Conservation (phyloP, 2,329 filamentous ascomycete genomes). For the Fragosphaeria purpurea region DNA sequence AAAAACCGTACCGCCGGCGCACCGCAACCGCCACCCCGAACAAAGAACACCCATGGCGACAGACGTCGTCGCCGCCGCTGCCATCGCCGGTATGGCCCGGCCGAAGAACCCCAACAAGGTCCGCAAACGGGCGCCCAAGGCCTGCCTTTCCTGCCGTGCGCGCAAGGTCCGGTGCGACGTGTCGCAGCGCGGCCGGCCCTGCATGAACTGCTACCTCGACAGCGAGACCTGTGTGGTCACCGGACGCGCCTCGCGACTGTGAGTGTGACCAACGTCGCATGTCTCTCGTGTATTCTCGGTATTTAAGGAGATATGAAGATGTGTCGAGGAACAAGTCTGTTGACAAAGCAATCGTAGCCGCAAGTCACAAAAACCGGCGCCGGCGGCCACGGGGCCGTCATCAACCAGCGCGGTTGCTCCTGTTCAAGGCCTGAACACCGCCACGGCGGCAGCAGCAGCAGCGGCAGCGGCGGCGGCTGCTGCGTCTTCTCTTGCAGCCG, state of each 20-base stretch:
- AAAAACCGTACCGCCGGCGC: too few relatives aligned
- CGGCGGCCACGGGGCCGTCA: not conserved
- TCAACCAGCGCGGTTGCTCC: not conserved
- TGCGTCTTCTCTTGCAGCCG: not conserved
- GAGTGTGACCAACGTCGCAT: not conserved
- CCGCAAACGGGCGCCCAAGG: slow-evolving; percentile 40
- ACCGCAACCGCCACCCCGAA: not conserved
- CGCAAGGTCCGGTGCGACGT: slow-evolving; percentile 42
- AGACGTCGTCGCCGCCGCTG: slow-evolving; percentile 4
- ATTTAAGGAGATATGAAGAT: too few relatives aligned
- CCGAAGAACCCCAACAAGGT: slow-evolving; percentile 33
- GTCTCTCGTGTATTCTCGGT: too few relatives aligned
- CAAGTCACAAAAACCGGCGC: slow-evolving; percentile 2
- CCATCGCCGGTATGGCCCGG: slow-evolving; percentile 30
- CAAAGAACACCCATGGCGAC: not conserved
- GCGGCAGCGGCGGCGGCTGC: not conserved
- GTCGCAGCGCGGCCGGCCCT: slow-evolving; percentile 34
- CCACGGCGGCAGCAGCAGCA: too few relatives aligned
- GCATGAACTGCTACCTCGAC: slow-evolving; percentile 43
- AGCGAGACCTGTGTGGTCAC: slow-evolving; percentile 28
- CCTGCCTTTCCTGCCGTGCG: slow-evolving; percentile 40
- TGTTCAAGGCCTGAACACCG: too few relatives aligned
- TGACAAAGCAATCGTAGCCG: not conserved
- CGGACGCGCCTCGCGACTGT: slow-evolving; percentile 9
- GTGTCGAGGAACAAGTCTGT: too few relatives aligned